phyloP scores from a whole-genome alignment of 2,329 filamentous ascomycete species.

The Ilyonectria mors-panacis region DNA sequence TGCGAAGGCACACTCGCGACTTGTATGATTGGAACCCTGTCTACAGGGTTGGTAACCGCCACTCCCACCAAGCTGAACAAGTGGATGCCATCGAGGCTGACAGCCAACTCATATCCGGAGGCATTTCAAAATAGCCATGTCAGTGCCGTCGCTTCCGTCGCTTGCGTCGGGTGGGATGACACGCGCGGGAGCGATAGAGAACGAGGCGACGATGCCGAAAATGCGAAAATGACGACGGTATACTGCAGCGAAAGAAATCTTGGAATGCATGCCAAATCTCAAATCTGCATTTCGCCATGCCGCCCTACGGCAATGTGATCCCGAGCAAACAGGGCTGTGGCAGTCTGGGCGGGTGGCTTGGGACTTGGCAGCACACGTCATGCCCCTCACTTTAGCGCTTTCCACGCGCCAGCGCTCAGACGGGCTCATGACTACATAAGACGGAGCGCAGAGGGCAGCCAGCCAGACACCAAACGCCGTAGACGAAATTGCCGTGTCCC shows the following conservation, averaged over 20 bases:
- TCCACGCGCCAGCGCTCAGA: conserved; percentile 34
- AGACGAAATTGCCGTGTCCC: conserved; percentile 4
- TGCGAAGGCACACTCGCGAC: conserved; percentile 15
- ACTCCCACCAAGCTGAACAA: conserved; percentile 16
- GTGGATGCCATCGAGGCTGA: conserved; percentile 13
- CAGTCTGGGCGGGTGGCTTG: conserved; percentile 50
- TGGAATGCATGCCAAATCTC: conserved; percentile 13
- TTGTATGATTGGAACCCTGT: conserved; percentile 9
- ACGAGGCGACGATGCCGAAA: too few relatives aligned
- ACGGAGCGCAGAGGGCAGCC: conserved; percentile 9
- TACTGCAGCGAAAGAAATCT: neutral
- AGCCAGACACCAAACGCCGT: neutral
- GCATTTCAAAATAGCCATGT: conserved; percentile 3
- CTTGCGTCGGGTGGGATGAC: conserved; percentile 12
- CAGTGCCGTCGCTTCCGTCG: neutral
- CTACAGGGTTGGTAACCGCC: conserved; percentile 17
- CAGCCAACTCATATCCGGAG: neutral
- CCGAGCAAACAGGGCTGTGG: conserved; percentile 47
- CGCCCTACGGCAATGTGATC: conserved; percentile 34
- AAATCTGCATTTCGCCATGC: conserved; percentile 19
- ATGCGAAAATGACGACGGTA: neutral
- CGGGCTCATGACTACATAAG: conserved; percentile 25
- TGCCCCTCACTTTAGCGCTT: conserved; percentile 48
- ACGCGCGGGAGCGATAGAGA: neutral
- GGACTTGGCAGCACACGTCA: conserved; percentile 51